Conservation (phyloP, 306 rosid genomes). For the Cercis canadensis region DNA sequence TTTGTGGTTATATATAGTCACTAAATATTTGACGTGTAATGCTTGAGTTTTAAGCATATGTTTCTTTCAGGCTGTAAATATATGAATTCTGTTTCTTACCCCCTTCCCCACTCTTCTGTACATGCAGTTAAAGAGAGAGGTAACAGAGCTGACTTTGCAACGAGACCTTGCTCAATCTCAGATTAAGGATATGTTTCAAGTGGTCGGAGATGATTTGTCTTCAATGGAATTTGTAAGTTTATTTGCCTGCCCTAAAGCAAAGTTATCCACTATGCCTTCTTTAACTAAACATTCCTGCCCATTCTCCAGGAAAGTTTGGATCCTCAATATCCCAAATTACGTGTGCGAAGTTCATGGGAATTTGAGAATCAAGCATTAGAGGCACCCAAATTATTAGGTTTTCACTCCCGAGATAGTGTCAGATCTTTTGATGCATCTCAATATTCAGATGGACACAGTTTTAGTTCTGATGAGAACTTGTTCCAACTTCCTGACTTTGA, state of each 20-base stretch:
- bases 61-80: conserved; percentile 18
- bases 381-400: conserved; percentile 40
- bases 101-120: conserved; percentile 9
- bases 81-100: conserved; percentile 24
- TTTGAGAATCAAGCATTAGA: conserved; percentile 49
- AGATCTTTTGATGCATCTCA: conserved; percentile 78
- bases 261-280: conserved; percentile 18
- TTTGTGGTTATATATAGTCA: background rate
- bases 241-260: conserved; percentile 26
- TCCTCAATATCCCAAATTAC: conserved; percentile 66
- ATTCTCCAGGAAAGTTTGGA: conserved; percentile 58
- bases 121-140: conserved; percentile 83
- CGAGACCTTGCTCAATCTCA: conserved; percentile 76
- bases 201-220: conserved; percentile 58
- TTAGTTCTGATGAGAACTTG: conserved; percentile 71
- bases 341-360: conserved; percentile 67
- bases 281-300: conserved; percentile 34
- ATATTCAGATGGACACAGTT: conserved; percentile 74
- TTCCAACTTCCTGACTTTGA: conserved; percentile 70
- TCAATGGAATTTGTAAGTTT: conserved; percentile 54
- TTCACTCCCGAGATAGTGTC: conserved; percentile 49
- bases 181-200: conserved; percentile 73
- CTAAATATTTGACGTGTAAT: conserved; percentile 8
- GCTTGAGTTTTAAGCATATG: conserved; percentile 17
- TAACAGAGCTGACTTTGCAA: conserved; percentile 64